Percentiles rank a stretch among this genome's conserved stretches.
These are phyloP conservation scores for Silene conica DNA, from an alignment of 148 eudicot genomes.

Conservation along the genomic window DNA sequence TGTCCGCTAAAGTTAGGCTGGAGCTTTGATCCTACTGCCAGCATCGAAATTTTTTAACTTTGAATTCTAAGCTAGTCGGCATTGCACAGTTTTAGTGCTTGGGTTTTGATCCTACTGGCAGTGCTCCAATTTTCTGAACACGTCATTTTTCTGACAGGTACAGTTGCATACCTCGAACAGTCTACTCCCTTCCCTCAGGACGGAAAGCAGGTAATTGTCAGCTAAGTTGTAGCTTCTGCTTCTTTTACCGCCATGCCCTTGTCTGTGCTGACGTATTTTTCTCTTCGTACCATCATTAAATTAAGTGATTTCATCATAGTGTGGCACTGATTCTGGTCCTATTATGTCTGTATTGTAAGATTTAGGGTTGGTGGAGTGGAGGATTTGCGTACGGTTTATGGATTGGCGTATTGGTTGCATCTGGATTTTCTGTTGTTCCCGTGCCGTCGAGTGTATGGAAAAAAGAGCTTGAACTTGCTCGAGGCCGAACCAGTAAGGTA, in stretches of 20 bases:
- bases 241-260: not conserved
- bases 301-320: not conserved
- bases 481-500: constrained; percentile 69
- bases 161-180: constrained; percentile 80
- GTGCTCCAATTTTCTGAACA: constrained; percentile 12
- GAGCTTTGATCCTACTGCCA: too few relatives aligned
- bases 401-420: constrained; percentile 84
- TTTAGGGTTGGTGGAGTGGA: constrained; percentile 94
- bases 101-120: not conserved
- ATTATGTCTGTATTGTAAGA: constrained; percentile 29
- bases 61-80: too few relatives aligned
- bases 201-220: constrained; percentile 74
- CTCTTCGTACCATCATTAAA: not conserved
- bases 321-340: constrained; percentile 11
- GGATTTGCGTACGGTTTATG: constrained; percentile 92
- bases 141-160: constrained; percentile 51
- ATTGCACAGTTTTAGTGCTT: not conserved
- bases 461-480: constrained; percentile 61
- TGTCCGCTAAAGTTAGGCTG: too few relatives aligned
- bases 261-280: not conserved
- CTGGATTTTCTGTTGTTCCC: constrained; percentile 89
- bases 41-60: too few relatives aligned
- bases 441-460: constrained; percentile 76
- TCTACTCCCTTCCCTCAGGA: constrained; percentile 83
- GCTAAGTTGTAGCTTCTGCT: not conserved